A percentile compares a stretch with the other conserved stretches of the same genome.
Conservation (phyloP, 2,329 filamentous ascomycete genomes). For the Colletotrichum horii region DNA sequence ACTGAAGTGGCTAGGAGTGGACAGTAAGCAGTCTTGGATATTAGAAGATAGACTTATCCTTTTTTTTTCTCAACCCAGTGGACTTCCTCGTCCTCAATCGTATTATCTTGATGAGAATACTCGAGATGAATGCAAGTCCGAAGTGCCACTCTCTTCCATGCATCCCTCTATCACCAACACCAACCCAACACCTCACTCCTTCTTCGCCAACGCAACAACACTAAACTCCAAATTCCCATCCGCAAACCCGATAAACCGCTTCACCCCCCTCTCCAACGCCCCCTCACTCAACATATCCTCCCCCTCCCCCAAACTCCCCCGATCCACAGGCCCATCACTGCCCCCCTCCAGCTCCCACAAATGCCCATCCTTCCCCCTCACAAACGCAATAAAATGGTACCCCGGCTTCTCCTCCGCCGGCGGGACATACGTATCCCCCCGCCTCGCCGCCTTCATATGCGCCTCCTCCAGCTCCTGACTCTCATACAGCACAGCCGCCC, state of each 20-base stretch:
- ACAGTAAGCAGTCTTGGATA: neutral
- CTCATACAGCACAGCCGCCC: slow-evolving; percentile 75
- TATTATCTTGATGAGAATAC: neutral
- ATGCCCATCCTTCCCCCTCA: slow-evolving; percentile 67
- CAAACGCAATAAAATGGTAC: slow-evolving; percentile 83
- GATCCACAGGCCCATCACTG: slow-evolving; percentile 74
- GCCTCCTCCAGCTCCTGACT: slow-evolving; percentile 73
- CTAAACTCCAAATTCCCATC: slow-evolving; percentile 43
- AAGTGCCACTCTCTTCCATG: neutral
- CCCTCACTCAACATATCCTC: slow-evolving; percentile 70
- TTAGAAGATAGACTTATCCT: neutral
- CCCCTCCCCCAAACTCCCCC: slow-evolving; percentile 57
- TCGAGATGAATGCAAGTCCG: neutral
- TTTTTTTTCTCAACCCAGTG: rapidly evolving
- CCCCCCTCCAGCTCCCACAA: slow-evolving; percentile 84
- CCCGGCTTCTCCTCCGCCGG: slow-evolving; percentile 65
- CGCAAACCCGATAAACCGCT: slow-evolving; percentile 43
- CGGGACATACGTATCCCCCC: slow-evolving; percentile 72
- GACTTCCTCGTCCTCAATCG: neutral
- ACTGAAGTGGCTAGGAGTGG: neutral
- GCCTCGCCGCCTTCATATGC: slow-evolving; percentile 71
- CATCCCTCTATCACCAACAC: neutral
- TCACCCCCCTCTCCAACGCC: slow-evolving; percentile 67
- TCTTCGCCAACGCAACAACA: slow-evolving; percentile 39
- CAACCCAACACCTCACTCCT: neutral